Evolutionary conservation across 2,329 filamentous ascomycete genomes (phyloP), one percentile per base, ranked within the genome.

Genomic region (Trichoderma atrobrunneum): DNA sequence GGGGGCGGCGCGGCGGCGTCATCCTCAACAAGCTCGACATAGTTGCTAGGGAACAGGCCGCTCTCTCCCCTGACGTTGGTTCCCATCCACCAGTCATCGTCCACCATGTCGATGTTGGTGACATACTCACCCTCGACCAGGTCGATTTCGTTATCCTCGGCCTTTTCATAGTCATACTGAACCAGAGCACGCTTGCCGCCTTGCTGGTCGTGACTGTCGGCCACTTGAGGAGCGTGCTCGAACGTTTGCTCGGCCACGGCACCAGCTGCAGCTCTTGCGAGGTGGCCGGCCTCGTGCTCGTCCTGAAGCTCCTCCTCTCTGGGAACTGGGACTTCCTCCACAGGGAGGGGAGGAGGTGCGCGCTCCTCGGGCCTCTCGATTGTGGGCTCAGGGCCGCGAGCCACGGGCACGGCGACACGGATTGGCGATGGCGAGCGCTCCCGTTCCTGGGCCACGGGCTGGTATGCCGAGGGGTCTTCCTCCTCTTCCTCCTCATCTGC

Each of bases 31-130:
- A 97, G 82, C 81, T 97, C 94, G 68, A 99, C 95, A 76, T 99
- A 99, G 85, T 98, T 98, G 84, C 93, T 96, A 6, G 96, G 96
- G 87, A 99, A 98, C 43, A 99, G 86, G 62, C 96, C 96, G 72
- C 87, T 91, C 81, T 98, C 94, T 77, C 96, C 96, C 74, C 86
- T 87, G 26, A 87, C 84, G 84, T 98, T 99, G 76, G 92, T 93
- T 57, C 97, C 96, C 88, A 97, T 92, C 96, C 96, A 99, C 96
- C 96, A 99, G 80, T 99, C 95, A 66, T 97, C 92, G 77, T 98
- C 96, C 2, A 99, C 94, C 93, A 97, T 97, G 74, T 98, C 94
- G 78, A 99, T 97, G 79, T 97, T 92, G 28, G 89, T 94, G 48
- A 99, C 92, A 75, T 91, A 89, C 78, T 98, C 93, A 74, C 95